Base-by-base conservation (phyloP, 2,329 filamentous ascomycete genomes). In the Scytalidium sp. region DNA sequence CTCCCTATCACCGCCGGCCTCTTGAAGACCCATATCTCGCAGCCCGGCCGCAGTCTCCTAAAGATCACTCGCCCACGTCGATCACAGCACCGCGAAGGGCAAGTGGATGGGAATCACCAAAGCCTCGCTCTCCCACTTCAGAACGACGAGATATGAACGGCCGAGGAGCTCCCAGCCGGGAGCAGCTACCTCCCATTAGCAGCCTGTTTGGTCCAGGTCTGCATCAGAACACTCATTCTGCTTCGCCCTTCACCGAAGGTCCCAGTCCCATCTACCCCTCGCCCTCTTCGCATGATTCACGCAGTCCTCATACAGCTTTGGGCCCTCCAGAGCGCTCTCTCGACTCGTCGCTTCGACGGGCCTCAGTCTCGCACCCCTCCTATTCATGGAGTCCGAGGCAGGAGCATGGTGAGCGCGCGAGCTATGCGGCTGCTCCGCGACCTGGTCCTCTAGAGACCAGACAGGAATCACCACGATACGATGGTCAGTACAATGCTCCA, bases 171-270 rank as follows among this genome's bases (percentile, higher is more conserved):
- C 39, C 52, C 25, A 46, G 54, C 21, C 55, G 63, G 56, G 64
- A 67, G 53, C 58, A 59, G 21, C 54, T 67, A 3, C 64, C 64
- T 41, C 58, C 64, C 13, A 46, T 67, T 40, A 67, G 61, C 46
- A 66, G 63, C 50, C 43, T 67, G 7, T 64, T 66, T 58, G 60
- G 52, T 15, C 55, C 60, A 20, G 42, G 55, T 42, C 29, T 54
- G 46, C 54, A 54, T 41, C 56, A 49, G 47, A 50, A 23, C 29
- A 51, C 54, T 40, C 56, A 58, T 20, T 49, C 56, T 42, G 57
- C 55, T 32, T 60, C 62, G n/a, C 56, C 63, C 25, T 64, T 61
- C 49, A 60, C 60, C 17, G 63, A 65, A 29, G 51, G 55, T 8
- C 59, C 56, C 19, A 66, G 62, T 42, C 63, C 64, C 10, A 43